Evolutionary conservation across 768 basidiomycete genomes (phyloP).

Genomic region (Coprinopsis strossmayeri): DNA sequence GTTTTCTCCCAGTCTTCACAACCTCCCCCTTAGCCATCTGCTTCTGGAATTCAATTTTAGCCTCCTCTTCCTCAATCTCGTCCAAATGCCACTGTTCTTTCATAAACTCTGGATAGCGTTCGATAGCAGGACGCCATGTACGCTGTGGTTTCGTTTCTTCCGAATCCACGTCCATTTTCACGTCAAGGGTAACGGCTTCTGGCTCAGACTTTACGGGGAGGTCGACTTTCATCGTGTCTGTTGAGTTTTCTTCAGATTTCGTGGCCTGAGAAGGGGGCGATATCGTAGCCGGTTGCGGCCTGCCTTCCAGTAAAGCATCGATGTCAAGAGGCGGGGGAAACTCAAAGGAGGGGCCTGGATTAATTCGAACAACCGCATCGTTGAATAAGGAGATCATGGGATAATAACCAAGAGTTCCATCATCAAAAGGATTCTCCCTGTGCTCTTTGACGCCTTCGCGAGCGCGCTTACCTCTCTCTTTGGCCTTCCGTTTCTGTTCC

Average conservation of each 20-base stretch:
- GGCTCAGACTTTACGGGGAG: slow-evolving; percentile 6
- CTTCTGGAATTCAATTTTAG: slow-evolving; percentile 43
- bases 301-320: slow-evolving; percentile 49
- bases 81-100: slow-evolving; percentile 77
- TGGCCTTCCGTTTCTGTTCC: slow-evolving; percentile 53
- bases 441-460: slow-evolving; percentile 68
- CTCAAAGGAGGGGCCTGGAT: slow-evolving; percentile 85
- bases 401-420: slow-evolving; percentile 93
- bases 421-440: slow-evolving; percentile 83
- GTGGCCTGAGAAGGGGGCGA: slow-evolving; percentile 1
- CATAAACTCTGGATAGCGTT: slow-evolving; percentile 84
- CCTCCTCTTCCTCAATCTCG: slow-evolving; percentile 68
- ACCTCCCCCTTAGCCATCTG: slow-evolving; percentile 44
- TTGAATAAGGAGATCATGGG: slow-evolving; percentile 93
- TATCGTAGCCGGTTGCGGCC: slow-evolving; percentile 8
- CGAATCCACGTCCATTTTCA: slow-evolving; percentile 8
- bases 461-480: slow-evolving; percentile 52
- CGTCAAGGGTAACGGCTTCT: slow-evolving; percentile 3
- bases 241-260: slow-evolving; percentile 2
- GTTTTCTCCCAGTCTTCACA: slow-evolving; percentile 40
- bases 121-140: slow-evolving; percentile 75
- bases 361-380: slow-evolving; percentile 75
- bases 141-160: slow-evolving; percentile 21
- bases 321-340: slow-evolving; percentile 77
- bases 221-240: slow-evolving; percentile 12